A percentile compares a stretch with the other conserved stretches of the same genome.
Evolutionary conservation across 768 basidiomycete genomes (phyloP).

Genomic region (Hygrophorus russula): DNA sequence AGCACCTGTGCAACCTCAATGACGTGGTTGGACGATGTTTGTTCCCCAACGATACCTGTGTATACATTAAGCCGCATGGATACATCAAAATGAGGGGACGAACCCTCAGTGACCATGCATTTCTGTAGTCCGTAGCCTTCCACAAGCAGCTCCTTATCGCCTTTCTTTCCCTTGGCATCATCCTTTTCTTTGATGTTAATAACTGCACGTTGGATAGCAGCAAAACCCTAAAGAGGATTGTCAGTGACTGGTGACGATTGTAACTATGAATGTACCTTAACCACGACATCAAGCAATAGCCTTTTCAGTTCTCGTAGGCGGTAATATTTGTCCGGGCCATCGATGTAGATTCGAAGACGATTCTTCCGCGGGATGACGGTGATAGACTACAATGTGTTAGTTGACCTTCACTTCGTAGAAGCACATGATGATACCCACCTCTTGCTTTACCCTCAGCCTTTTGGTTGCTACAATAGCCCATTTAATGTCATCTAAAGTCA

Average conservation of each 20-base stretch:
- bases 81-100: constrained; percentile 4
- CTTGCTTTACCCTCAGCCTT: constrained; percentile 88
- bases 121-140: constrained; percentile 96
- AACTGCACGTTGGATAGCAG: constrained; percentile 82
- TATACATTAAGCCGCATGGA: constrained; percentile 2
- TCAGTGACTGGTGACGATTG: not conserved
- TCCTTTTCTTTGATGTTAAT: constrained; percentile 93
- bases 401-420: not conserved
- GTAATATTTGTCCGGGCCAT: constrained; percentile 71
- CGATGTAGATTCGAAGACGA: constrained; percentile 71
- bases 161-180: constrained; percentile 67
- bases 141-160: constrained; percentile 85
- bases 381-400: constrained; percentile 41
- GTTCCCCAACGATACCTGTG: constrained; percentile 81
- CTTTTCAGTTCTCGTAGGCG: constrained; percentile 81
- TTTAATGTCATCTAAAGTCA: constrained; percentile 87
- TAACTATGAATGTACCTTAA: constrained; percentile 47
- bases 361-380: constrained; percentile 65
- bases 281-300: constrained; percentile 72
- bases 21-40: constrained; percentile 93
- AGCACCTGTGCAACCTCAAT: constrained; percentile 92
- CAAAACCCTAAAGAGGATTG: constrained; percentile 50
- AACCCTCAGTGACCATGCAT: constrained; percentile 96
- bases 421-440: constrained; percentile 29
- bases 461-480: constrained; percentile 79